Evolutionary conservation across 169 alveolate species (phyloP), one percentile per base, ranked within the genome.

Genomic region (Babesia microti): DNA sequence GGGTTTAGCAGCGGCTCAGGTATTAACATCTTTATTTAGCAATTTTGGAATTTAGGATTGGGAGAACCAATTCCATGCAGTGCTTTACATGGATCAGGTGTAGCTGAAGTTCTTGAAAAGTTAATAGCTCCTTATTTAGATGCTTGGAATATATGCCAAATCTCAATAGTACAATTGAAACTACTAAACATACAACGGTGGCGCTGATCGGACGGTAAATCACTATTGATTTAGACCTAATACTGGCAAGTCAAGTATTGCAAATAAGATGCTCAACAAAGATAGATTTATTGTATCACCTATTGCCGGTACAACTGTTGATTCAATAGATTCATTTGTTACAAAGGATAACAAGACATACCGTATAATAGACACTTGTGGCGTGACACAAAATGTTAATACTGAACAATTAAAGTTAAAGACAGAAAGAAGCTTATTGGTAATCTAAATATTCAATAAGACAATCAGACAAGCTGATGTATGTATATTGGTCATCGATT

Each of bases 211-310:
- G 75, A 27, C 51, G 75, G 75, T 63, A 41, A 27, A 46, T 30
- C 34, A 54, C 24, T 41, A 41, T 12, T 39, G 53, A 21, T 69
- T 63, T 11, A 75, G 79, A 48, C 85, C 81, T 0, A 75, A 75
- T 36, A 56, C 80, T 12, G 85, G 85, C 19, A 75, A 75, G 52
- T 67, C 81, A 2, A 65, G 80, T 18, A 48, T 75, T 46, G 39
- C 69, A 22, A 75, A 75, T 43, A 46, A 51, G 57, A 45, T 75
- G 26, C 17, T 67, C 37, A 74, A 72, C 6, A 51, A 60, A 17
- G 45, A 55, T 12, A 72, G 85, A 26, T 75, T 72, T 43, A 51
- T 75, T n/a, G 85, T 75, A 35, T 75, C 85, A 14, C 79, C 85
- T 6, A 46, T 43, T 35, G 82, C 67, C 34, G 85, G 85, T 6